A percentile compares a stretch with the other conserved stretches of the same genome.
phyloP scores from a whole-genome alignment of 371 early-diverging fungal species.

The Lichtheimia corymbifera region DNA sequence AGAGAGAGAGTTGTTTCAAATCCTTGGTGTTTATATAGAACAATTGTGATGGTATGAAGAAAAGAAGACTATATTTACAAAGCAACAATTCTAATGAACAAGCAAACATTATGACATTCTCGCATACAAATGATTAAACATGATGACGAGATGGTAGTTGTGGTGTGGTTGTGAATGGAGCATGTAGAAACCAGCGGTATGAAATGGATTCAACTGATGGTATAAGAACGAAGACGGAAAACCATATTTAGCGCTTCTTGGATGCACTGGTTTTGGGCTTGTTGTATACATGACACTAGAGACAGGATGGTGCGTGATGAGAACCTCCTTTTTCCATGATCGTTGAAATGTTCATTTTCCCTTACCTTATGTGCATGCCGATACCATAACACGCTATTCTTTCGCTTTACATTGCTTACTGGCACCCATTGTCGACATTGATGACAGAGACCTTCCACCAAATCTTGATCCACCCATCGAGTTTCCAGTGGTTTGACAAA shows the following conservation, averaged over 20 bases:
- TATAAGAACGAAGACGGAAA: background rate
- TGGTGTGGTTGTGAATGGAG: background rate
- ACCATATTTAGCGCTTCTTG: slow-evolving; percentile 7
- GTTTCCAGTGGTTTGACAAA: slow-evolving; percentile 78
- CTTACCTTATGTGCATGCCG: slow-evolving; percentile 85
- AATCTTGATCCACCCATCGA: slow-evolving; percentile 63
- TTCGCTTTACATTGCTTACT: slow-evolving; percentile 75
- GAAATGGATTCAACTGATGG: background rate
- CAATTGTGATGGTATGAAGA: too few species aligned
- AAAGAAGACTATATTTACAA: too few species aligned
- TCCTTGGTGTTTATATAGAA: too few species aligned
- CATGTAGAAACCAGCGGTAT: background rate
- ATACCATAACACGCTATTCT: slow-evolving; percentile 85
- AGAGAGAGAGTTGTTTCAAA: too few species aligned
- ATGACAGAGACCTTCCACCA: slow-evolving; percentile 88
- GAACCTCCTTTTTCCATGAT: background rate
- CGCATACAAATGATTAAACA: too few species aligned
- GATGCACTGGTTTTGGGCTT: slow-evolving; percentile 64
- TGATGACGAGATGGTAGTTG: too few species aligned
- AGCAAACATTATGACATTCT: too few species aligned
- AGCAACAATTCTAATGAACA: too few species aligned
- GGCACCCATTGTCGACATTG: slow-evolving; percentile 87
- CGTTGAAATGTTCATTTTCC: background rate
- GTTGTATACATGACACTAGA: slow-evolving; percentile 81
- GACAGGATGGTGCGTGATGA: background rate